phyloP scores from a whole-genome alignment of 2,329 filamentous ascomycete genomes.

The Colletotrichum australisinense region DNA sequence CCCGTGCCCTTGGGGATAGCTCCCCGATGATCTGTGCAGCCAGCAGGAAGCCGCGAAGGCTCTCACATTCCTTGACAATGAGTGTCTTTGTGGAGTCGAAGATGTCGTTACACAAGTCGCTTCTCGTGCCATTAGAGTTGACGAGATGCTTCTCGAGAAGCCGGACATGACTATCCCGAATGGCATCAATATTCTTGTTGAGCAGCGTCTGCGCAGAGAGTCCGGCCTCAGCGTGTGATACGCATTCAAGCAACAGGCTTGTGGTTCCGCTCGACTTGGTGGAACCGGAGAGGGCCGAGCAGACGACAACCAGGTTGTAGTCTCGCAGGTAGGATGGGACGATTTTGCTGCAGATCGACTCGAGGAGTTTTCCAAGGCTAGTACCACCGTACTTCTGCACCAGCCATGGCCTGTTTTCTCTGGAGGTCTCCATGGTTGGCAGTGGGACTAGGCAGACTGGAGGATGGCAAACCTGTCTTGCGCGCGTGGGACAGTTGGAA shows the following conservation, averaged over 20 bases:
- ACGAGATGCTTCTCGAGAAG: constrained; percentile 58
- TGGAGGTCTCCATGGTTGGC: constrained; percentile 40
- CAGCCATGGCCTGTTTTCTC: constrained; percentile 72
- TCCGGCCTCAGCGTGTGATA: constrained; percentile 43
- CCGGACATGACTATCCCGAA: constrained; percentile 18
- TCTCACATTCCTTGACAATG: constrained; percentile 79
- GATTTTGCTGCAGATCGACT: constrained; percentile 60
- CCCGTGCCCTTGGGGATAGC: constrained; percentile 81
- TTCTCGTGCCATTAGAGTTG: constrained; percentile 79
- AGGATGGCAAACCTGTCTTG: not conserved
- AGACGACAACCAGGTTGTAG: constrained; percentile 89
- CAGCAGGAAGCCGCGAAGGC: constrained; percentile 78
- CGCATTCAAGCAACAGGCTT: constrained; percentile 72
- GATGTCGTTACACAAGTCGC: constrained; percentile 86
- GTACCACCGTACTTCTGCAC: constrained; percentile 97
- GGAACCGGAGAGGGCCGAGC: constrained; percentile 92
- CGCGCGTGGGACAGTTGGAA: not conserved
- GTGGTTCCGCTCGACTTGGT: constrained; percentile 96
- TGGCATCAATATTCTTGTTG: constrained; percentile 26
- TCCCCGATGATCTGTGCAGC: constrained; percentile 76
- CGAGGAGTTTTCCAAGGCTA: constrained; percentile 91
- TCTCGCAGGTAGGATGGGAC: constrained; percentile 44
- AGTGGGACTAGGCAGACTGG: not conserved
- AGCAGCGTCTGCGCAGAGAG: constrained; percentile 47
- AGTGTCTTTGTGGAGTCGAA: constrained; percentile 74